Evolutionary conservation across 2,329 filamentous ascomycete species (phyloP).

Genomic region (Rutstroemia sp.): DNA sequence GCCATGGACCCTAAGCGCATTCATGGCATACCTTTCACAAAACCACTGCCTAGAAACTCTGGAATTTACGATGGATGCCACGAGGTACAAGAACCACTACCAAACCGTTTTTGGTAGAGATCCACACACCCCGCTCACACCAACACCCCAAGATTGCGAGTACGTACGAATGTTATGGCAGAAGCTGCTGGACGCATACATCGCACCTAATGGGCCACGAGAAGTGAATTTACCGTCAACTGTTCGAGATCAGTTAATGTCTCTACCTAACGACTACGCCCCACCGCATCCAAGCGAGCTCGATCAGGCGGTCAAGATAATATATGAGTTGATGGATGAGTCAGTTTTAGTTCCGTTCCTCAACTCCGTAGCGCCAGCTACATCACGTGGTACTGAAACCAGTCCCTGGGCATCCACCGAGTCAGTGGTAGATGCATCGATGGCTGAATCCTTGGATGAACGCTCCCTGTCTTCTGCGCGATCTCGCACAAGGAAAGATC

Average conservation of each 20-base stretch:
- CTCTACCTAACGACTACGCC: conserved; percentile 48
- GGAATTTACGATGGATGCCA: conserved; percentile 92
- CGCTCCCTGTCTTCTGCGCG: conserved; percentile 21
- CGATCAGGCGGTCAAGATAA: conserved; percentile 76
- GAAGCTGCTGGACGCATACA: conserved; percentile 83
- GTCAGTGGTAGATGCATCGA: conserved; percentile 23
- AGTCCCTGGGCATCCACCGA: conserved; percentile 28
- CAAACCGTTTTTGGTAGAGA: conserved; percentile 35
- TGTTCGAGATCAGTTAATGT: conserved; percentile 74
- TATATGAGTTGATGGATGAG: conserved; percentile 96
- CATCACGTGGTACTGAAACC: conserved; percentile 21
- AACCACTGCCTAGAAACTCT: conserved; percentile 96
- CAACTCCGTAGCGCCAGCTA: conserved; percentile 39
- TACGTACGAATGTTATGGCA: conserved; percentile 79
- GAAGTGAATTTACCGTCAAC: conserved; percentile 87
- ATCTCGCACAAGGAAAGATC: conserved; percentile 17
- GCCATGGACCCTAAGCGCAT: conserved; percentile 85
- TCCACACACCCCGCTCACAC: conserved; percentile 33
- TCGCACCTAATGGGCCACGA: conserved; percentile 72
- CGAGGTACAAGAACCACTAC: conserved; percentile 60
- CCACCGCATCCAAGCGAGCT: conserved; percentile 70
- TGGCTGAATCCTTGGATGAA: conserved; percentile 25
- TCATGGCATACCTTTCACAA: conserved; percentile 93
- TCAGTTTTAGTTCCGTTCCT: conserved; percentile 90
- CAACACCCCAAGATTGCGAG: conserved; percentile 27